phyloP scores from a whole-genome alignment of 306 rosid species.

The Casuarina equisetifolia region DNA sequence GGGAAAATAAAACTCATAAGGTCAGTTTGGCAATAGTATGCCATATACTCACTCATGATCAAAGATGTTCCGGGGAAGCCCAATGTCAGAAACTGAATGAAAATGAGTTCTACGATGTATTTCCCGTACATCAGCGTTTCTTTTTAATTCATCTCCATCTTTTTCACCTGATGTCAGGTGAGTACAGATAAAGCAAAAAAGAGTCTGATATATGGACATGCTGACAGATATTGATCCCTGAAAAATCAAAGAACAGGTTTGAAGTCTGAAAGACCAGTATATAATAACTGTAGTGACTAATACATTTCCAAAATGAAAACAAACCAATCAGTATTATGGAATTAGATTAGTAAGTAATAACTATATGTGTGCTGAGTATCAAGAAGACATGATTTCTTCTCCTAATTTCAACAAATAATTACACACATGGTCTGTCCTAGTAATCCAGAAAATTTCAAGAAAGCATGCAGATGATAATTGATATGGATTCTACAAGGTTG shows the following conservation, averaged over 20 bases:
- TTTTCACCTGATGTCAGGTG: slow-evolving; percentile 91
- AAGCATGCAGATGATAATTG: not conserved
- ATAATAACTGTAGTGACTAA: not conserved
- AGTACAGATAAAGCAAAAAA: slow-evolving; percentile 86
- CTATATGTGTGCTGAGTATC: slow-evolving; percentile 14
- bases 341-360: slow-evolving; percentile 10
- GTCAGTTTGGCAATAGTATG: not conserved
- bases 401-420: not conserved
- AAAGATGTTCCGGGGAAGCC: slow-evolving; percentile 57
- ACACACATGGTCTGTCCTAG: not conserved
- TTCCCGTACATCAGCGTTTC: slow-evolving; percentile 79
- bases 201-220: slow-evolving; percentile 90
- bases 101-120: slow-evolving; percentile 76
- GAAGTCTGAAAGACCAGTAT: slow-evolving; percentile 17
- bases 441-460: not conserved
- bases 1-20: not conserved
- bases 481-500: not conserved
- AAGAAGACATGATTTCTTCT: not conserved
- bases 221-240: slow-evolving; percentile 94
- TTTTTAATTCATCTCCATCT: slow-evolving; percentile 67
- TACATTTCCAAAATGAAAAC: not conserved
- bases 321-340: not conserved
- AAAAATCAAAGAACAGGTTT: slow-evolving; percentile 27
- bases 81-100: slow-evolving; percentile 52
- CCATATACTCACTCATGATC: slow-evolving; percentile 81